Conservation (phyloP, 108 stramenopile species). For the Nannochloropsis gaditana region DNA sequence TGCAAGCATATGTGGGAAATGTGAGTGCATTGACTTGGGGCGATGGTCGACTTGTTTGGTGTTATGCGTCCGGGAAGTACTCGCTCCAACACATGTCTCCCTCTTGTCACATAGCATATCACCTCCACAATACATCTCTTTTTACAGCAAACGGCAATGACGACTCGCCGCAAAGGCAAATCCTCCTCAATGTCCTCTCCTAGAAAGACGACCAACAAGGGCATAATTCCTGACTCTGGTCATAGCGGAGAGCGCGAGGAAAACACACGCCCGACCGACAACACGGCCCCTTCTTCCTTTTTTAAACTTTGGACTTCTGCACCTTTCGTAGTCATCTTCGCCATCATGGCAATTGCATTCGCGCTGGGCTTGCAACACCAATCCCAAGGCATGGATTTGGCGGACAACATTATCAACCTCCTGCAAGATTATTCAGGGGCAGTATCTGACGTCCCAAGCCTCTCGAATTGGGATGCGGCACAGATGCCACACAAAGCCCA, state of each 20-base stretch:
- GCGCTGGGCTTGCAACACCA: not conserved
- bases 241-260: not conserved
- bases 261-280: not conserved
- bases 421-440: not conserved
- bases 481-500: not conserved
- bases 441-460: not conserved
- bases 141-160: too few species aligned
- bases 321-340: not conserved
- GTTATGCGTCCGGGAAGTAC: too few species aligned
- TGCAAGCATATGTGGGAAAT: too few species aligned
- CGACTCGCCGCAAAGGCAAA: too few species aligned
- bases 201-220: not conserved
- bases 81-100: too few species aligned
- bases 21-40: too few species aligned
- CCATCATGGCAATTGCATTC: not conserved
- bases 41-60: too few species aligned
- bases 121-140: too few species aligned
- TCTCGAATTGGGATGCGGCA: not conserved
- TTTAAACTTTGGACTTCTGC: not conserved
- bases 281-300: not conserved
- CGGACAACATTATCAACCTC: not conserved
- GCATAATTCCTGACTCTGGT: not conserved
- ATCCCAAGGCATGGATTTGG: slow-evolving; percentile 19
- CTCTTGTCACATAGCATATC: too few species aligned
- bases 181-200: too few species aligned